Evolutionary conservation across 2,329 filamentous ascomycete genomes (phyloP).

Genomic region (Stachybotrys chlorohalonatus): DNA sequence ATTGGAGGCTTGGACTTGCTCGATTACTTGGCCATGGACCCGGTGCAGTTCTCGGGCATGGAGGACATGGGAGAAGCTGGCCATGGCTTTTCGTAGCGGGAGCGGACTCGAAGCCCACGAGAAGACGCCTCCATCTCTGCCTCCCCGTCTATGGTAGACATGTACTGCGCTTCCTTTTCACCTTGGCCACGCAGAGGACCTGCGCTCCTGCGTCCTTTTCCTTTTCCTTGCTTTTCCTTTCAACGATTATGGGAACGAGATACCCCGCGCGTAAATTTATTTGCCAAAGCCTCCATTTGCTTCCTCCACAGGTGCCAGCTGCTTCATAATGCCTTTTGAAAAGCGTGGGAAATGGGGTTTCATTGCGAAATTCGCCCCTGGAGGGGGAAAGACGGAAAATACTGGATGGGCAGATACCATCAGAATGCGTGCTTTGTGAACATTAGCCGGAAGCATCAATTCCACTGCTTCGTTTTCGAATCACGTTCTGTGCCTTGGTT

Average conservation of each 20-base stretch:
- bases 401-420: too few species aligned
- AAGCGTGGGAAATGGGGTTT: too few species aligned
- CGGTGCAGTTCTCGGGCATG: slow-evolving; percentile 28
- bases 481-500: too few species aligned
- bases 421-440: too few species aligned
- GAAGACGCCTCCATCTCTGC: slow-evolving; percentile 1
- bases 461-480: too few species aligned
- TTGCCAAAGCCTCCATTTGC: background rate
- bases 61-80: slow-evolving; percentile 5
- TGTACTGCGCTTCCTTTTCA: background rate
- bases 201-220: too few species aligned
- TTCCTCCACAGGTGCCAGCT: background rate
- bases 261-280: background rate
- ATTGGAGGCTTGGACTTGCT: slow-evolving; percentile 58
- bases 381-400: too few species aligned
- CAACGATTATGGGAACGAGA: slow-evolving; percentile 1
- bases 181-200: too few species aligned
- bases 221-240: too few species aligned
- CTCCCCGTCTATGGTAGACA: background rate
- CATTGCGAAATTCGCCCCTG: too few species aligned
- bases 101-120: background rate
- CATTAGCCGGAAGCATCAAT: too few species aligned
- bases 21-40: slow-evolving; percentile 59
- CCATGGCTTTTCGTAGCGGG: background rate
- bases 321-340: too few species aligned